phyloP scores from a whole-genome alignment of 2,329 filamentous ascomycete species.

The Nothomitra cinnamomea region DNA sequence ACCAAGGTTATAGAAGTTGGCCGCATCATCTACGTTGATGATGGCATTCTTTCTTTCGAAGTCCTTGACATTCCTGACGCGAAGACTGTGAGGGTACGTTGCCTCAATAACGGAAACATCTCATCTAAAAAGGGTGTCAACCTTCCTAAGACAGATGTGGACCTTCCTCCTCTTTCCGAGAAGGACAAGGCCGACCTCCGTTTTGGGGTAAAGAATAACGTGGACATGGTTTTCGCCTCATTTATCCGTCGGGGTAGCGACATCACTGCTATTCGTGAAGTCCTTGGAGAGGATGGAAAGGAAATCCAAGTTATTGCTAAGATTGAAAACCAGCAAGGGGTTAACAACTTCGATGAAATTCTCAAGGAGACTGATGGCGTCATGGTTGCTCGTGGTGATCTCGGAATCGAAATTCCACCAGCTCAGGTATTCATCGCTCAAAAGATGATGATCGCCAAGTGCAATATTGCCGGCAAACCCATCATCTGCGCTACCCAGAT shows the following conservation, averaged over 20 bases:
- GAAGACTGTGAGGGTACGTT: conserved; percentile 70
- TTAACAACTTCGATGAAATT: conserved; percentile 99
- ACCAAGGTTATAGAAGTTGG: conserved; percentile 89
- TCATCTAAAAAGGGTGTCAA: conserved; percentile 99
- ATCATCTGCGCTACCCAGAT: conserved; percentile 99
- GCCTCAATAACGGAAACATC: conserved; percentile 96
- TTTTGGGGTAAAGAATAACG: conserved; percentile 96
- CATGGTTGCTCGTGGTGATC: conserved; percentile 97
- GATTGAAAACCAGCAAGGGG: conserved; percentile 99
- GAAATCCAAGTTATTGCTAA: conserved; percentile 99
- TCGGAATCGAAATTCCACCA: conserved; percentile 96
- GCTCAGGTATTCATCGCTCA: conserved; percentile 98
- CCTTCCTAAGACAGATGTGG: conserved; percentile 95
- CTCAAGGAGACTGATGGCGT: conserved; percentile 92
- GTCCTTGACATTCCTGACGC: conserved; percentile 78
- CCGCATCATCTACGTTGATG: conserved; percentile 94
- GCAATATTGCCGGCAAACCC: conserved; percentile 97
- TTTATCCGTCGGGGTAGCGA: conserved; percentile 93
- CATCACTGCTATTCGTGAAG: conserved; percentile 78
- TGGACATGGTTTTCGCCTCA: conserved; percentile 98
- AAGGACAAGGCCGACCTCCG: conserved; percentile 90
- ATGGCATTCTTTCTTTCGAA: conserved; percentile 93
- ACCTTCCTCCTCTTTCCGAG: conserved; percentile 90
- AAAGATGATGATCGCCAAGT: conserved; percentile 99
- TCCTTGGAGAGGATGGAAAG: conserved; percentile 81